Evolutionary conservation across 2,329 filamentous ascomycete species (phyloP).

Genomic region (Zymoseptoria ardabiliae): DNA sequence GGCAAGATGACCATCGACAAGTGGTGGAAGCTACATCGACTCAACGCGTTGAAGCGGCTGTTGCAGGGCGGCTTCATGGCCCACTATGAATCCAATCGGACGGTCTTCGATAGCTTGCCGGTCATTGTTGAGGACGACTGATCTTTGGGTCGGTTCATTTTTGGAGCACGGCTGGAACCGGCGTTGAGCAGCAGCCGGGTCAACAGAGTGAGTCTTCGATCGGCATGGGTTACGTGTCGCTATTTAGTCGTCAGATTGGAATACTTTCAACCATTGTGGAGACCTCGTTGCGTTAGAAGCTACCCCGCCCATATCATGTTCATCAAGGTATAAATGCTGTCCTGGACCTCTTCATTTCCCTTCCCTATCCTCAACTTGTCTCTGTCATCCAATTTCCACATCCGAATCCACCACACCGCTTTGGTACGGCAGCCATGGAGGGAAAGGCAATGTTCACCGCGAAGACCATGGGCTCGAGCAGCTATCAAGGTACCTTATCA

Average conservation of each 20-base stretch:
- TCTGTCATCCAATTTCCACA: too few relatives aligned
- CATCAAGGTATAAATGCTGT: too few relatives aligned
- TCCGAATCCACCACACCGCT: background rate
- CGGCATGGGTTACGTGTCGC: background rate
- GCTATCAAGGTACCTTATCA: constrained; percentile 19
- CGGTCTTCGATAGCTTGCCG: constrained; percentile 54
- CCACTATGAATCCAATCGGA: constrained; percentile 56
- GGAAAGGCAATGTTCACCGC: background rate
- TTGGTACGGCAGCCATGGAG: background rate
- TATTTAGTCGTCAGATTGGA: background rate
- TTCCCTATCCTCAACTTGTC: background rate
- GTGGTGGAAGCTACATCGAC: constrained; percentile 65
- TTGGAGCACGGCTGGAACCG: background rate
- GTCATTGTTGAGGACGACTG: constrained; percentile 27
- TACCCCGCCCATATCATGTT: too few relatives aligned
- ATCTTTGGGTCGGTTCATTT: background rate
- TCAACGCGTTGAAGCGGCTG: constrained; percentile 54
- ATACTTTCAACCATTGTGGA: background rate
- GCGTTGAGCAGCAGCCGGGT: background rate
- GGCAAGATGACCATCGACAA: constrained; percentile 58
- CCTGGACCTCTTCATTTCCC: too few relatives aligned
- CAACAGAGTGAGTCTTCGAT: background rate
- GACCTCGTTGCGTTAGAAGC: too few relatives aligned
- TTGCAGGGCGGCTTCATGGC: constrained; percentile 55
- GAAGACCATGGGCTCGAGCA: background rate